Conservation (phyloP, 805 yeast species). For the Yamadazyma philogaea region DNA sequence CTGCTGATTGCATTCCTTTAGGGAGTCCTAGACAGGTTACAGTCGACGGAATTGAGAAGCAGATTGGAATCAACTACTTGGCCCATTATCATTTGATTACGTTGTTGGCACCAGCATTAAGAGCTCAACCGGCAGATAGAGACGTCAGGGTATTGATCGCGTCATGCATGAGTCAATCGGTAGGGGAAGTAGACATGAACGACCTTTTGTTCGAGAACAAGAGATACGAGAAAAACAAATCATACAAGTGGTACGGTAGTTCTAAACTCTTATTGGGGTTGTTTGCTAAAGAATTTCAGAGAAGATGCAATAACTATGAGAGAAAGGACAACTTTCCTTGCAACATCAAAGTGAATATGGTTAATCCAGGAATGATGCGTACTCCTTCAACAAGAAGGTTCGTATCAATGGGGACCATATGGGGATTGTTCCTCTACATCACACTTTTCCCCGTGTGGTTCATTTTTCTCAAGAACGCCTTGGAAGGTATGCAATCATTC, state of each 20-base stretch:
- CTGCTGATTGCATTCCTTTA: constrained; percentile 76
- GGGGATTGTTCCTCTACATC: constrained; percentile 58
- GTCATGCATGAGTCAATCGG: constrained; percentile 72
- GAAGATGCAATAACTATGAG: constrained; percentile 53
- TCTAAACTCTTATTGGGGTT: constrained; percentile 74
- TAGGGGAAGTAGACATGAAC: constrained; percentile 67
- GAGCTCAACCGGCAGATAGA: constrained; percentile 90
- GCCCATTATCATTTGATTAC: constrained; percentile 80
- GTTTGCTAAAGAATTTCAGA: constrained; percentile 78
- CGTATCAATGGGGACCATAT: constrained; percentile 69
- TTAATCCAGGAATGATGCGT: constrained; percentile 91
- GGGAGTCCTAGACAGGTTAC: constrained; percentile 63
- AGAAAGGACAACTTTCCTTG: constrained; percentile 70
- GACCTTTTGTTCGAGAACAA: constrained; percentile 58
- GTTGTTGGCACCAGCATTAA: constrained; percentile 75
- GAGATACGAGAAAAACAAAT: constrained; percentile 56
- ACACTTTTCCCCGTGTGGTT: constrained; percentile 79
- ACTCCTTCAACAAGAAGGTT: constrained; percentile 81
- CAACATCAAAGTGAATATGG: constrained; percentile 67
- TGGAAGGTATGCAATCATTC: constrained; percentile 77
- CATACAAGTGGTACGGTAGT: constrained; percentile 79
- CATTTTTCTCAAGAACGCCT: constrained; percentile 71
- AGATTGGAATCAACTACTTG: constrained; percentile 77
- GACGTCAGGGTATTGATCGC: constrained; percentile 83
- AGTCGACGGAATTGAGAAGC: constrained; percentile 81